Evolutionary conservation across 495 filamentous ascomycete genomes (phyloP).

Genomic region (Umbilicaria muhlenbergii): DNA sequence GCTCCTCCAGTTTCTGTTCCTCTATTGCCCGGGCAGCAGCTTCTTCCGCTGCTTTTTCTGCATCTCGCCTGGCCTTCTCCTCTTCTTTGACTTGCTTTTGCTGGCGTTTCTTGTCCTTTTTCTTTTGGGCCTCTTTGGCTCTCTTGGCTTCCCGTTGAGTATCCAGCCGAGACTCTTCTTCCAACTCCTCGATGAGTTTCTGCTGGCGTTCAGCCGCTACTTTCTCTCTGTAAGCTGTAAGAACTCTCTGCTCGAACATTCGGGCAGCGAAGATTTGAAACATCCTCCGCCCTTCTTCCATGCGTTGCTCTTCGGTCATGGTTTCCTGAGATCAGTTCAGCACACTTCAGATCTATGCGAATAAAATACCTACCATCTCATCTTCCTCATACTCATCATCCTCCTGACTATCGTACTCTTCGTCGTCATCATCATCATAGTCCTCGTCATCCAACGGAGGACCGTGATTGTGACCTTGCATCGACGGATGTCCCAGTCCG

Average conservation of each 20-base stretch:
- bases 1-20: slow-evolving; percentile 66
- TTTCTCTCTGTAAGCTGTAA: slow-evolving; percentile 95
- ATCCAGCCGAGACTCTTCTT: slow-evolving; percentile 62
- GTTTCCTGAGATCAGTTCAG: slow-evolving; percentile 48
- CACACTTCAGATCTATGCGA: slow-evolving; percentile 18
- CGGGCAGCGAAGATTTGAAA: slow-evolving; percentile 98
- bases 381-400: slow-evolving; percentile 83
- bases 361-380: slow-evolving; percentile 47
- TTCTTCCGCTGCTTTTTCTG: slow-evolving; percentile 85
- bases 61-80: slow-evolving; percentile 72
- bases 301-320: slow-evolving; percentile 95
- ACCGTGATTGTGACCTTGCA: slow-evolving; percentile 44
- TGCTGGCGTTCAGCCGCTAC: slow-evolving; percentile 82
- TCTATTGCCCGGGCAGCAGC: slow-evolving; percentile 60
- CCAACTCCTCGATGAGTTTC: slow-evolving; percentile 80
- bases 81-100: slow-evolving; percentile 81
- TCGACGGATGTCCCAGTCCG: slow-evolving; percentile 37
- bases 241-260: slow-evolving; percentile 97
- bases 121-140: slow-evolving; percentile 80
- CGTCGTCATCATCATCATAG: slow-evolving; percentile 55
- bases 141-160: slow-evolving; percentile 80
- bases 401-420: slow-evolving; percentile 77
- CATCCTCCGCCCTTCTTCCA: slow-evolving; percentile 97
- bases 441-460: slow-evolving; percentile 62
- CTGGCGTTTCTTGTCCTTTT: slow-evolving; percentile 74